These are phyloP conservation scores for Tulasnella sp. DNA, from an alignment of 768 basidiomycete species.

Conservation along the genomic window DNA sequence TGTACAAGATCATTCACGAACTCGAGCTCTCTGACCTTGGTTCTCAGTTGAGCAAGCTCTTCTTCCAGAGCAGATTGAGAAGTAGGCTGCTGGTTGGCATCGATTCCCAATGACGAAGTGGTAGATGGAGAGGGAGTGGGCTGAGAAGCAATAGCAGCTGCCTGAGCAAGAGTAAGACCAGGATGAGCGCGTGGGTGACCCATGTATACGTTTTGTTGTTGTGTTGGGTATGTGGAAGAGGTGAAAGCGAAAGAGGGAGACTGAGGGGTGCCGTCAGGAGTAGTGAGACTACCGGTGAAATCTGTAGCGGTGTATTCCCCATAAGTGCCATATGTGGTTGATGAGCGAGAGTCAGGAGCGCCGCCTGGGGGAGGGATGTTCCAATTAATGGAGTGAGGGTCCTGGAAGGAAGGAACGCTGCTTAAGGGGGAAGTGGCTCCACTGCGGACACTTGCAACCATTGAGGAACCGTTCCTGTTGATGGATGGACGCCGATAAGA, in stretches of 20 bases:
- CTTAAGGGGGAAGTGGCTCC: neutral
- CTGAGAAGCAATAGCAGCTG: slow-evolving; percentile 1
- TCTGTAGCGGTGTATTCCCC: slow-evolving; percentile 1
- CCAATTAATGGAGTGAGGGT: slow-evolving; percentile 10
- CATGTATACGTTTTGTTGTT: slow-evolving; percentile 5
- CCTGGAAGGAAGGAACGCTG: neutral
- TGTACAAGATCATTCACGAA: slow-evolving; percentile 40
- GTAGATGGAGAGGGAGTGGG: slow-evolving; percentile 8
- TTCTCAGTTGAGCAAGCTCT: slow-evolving; percentile 44
- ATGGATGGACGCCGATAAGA: slow-evolving; percentile 8
- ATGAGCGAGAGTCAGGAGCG: neutral
- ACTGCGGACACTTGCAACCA: too few relatives aligned
- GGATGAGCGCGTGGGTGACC: slow-evolving; percentile 2
- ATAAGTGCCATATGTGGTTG: slow-evolving; percentile 1
- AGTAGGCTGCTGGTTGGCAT: neutral
- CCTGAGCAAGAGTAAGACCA: neutral
- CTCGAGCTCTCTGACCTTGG: slow-evolving; percentile 50
- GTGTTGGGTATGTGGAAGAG: neutral
- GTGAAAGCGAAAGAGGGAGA: slow-evolving; percentile 10
- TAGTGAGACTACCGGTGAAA: neutral
- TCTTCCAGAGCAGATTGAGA: slow-evolving; percentile 26
- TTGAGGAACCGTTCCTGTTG: neutral
- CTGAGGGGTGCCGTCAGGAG: slow-evolving; percentile 12
- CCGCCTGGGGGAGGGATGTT: slow-evolving; percentile 12
- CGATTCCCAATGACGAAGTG: slow-evolving; percentile 4